Evolutionary conservation across 768 basidiomycete genomes (phyloP).

Genomic region (Galerina sulciceps): DNA sequence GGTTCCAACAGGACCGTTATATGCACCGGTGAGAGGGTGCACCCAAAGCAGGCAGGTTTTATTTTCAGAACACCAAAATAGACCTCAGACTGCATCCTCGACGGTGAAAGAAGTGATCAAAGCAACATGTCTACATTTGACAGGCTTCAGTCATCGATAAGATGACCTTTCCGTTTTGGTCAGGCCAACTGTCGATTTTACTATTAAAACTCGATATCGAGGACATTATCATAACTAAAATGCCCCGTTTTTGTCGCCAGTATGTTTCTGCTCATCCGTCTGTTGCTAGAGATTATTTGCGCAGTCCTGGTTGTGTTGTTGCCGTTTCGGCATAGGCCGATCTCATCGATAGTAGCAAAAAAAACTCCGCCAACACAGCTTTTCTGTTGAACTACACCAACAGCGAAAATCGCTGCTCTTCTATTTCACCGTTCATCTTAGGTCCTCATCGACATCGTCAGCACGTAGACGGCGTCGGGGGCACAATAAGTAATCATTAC

Average conservation of each 20-base stretch:
- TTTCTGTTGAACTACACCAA: conserved; percentile 8
- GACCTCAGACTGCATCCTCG: not conserved
- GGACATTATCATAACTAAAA: too few species aligned
- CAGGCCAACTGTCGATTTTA: not conserved
- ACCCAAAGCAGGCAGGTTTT: too few species aligned
- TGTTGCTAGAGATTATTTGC: not conserved
- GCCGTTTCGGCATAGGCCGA: conserved; percentile 27
- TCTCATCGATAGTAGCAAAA: conserved; percentile 16
- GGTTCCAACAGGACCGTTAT: too few species aligned
- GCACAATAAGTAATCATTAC: conserved; percentile 56
- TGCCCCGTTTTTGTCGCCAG: too few species aligned
- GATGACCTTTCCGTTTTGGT: not conserved
- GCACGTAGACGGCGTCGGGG: conserved; percentile 17
- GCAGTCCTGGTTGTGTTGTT: not conserved
- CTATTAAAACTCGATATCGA: not conserved
- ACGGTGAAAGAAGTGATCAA: conserved; percentile 1
- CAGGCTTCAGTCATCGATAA: conserved; percentile 3
- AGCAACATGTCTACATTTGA: conserved; percentile 5
- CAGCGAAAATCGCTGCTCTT: conserved; percentile 12
- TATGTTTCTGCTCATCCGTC: too few species aligned
- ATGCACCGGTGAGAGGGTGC: too few species aligned
- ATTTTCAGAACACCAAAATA: too few species aligned
- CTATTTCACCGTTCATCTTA: conserved; percentile 7
- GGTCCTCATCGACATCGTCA: conserved; percentile 15
- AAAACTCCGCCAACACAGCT: conserved; percentile 13